Conservation (phyloP, 2,329 filamentous ascomycete species). For the Achaetomium macrosporum region DNA sequence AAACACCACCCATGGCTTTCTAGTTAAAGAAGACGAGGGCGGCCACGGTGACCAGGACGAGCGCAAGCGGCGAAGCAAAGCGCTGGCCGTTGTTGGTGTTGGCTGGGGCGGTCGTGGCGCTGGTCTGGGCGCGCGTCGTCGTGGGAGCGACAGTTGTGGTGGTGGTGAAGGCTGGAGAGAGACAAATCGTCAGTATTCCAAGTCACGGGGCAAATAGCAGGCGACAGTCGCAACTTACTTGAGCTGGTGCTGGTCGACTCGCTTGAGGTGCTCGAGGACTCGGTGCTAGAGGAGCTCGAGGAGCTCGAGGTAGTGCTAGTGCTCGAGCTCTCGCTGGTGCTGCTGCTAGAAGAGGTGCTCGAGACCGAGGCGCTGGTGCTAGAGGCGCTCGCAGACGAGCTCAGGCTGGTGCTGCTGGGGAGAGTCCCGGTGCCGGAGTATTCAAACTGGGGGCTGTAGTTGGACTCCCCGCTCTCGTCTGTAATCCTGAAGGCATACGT, state of each 20-base stretch:
- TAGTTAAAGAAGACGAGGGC: constrained; percentile 40
- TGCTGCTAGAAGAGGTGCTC: constrained; percentile 26
- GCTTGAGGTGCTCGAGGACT: constrained; percentile 11
- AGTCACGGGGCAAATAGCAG: not conserved
- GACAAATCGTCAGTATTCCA: not conserved
- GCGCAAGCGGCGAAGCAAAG: constrained; percentile 36
- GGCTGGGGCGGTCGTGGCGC: constrained; percentile 24
- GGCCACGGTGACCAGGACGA: constrained; percentile 35
- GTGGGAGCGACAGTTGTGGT: constrained; percentile 16
- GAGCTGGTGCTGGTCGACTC: constrained; percentile 5
- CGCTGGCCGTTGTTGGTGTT: constrained; percentile 34
- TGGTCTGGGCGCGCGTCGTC: constrained; percentile 13
- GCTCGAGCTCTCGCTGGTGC: constrained; percentile 3
- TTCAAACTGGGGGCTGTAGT: constrained; percentile 40
- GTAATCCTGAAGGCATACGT: constrained; percentile 42
- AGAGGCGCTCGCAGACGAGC: constrained; percentile 13
- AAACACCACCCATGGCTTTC: constrained; percentile 10
- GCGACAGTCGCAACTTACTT: not conserved
- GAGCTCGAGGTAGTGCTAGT: constrained; percentile 6
- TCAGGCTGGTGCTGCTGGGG: constrained; percentile 18
- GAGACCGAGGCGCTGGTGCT: constrained; percentile 14
- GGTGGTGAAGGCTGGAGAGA: constrained; percentile 9
- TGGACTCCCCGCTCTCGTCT: constrained; percentile 33
- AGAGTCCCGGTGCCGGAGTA: constrained; percentile 19
- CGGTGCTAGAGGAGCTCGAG: constrained; percentile 9